Evolutionary conservation across 176 grass and related monocot species (phyloP).

Genomic region (Oryza brachyantha): DNA sequence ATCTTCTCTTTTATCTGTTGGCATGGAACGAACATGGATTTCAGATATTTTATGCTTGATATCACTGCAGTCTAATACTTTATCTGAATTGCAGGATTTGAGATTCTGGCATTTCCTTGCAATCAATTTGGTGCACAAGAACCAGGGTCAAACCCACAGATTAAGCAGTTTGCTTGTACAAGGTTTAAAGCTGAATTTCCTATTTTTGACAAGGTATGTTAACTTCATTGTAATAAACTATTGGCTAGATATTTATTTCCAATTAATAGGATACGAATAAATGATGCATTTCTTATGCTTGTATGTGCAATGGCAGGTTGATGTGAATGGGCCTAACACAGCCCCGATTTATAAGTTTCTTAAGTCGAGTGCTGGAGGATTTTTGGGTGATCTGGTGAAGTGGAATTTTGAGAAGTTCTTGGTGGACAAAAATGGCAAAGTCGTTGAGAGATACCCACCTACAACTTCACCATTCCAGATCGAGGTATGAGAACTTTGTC

Average conservation of each 20-base stretch:
- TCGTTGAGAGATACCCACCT: constrained; percentile 89
- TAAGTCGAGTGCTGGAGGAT: constrained; percentile 94
- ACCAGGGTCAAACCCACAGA: constrained; percentile 90
- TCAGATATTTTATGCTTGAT: not conserved
- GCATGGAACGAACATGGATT: not conserved
- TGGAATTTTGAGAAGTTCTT: constrained; percentile 99
- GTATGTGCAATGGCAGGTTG: constrained; percentile 55
- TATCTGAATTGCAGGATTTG: constrained; percentile 70
- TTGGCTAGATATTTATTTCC: not conserved
- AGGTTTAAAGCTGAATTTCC: constrained; percentile 99
- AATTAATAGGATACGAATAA: constrained; percentile 24
- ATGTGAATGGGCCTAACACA: constrained; percentile 96
- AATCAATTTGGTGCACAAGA: constrained; percentile 99
- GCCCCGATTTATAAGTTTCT: constrained; percentile 91
- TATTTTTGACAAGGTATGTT: constrained; percentile 93
- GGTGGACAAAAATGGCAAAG: constrained; percentile 92
- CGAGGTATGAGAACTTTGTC: constrained; percentile 55
- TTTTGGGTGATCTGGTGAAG: constrained; percentile 92
- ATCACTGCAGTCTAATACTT: constrained; percentile 22
- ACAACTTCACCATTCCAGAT: constrained; percentile 98
- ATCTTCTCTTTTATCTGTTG: not conserved
- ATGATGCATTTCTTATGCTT: not conserved
- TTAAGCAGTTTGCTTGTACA: constrained; percentile 98
- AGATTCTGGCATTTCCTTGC: constrained; percentile 96
- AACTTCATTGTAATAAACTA: not conserved